Evolutionary conservation across 1,139 yeast species (phyloP), one percentile per base, ranked within the genome.

Genomic region (Saccharomyces hybrid): DNA sequence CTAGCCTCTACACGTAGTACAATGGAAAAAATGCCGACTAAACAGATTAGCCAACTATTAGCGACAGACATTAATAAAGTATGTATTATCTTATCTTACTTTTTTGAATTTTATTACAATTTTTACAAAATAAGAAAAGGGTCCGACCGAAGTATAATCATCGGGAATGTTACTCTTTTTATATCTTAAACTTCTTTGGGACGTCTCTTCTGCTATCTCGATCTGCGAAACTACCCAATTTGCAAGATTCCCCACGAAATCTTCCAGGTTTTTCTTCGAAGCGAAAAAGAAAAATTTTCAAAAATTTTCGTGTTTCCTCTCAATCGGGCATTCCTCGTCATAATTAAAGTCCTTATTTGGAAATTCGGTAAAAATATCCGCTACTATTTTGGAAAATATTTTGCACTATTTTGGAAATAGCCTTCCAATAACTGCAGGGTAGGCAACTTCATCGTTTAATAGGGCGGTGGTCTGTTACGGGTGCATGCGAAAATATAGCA

Each of bases 121-220:
- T 14, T 14, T 7, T 2, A 6, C 19, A 7, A 34, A 5, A 11
- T 7, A n/a, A n/a, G 14, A 34, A 13, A 7, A n/a, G 11, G 25
- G 23, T 6, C 23, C 3, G 23, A 34, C 23, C 4, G 42, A 34
- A 32, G 9, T 11, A 14, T 34, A 16, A 34, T 16, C 13, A 16
- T 5, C 42, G 19, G 42, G 42, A 34, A 34, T 34, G 9, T 46
- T 26, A 34, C 32, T 38, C 23, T 49, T 31, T 14, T 52, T 51
- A 16, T 50, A n/a, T 19, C 31, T 47, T 25, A 26, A 34, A 34
- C 42, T 32, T 19, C 57, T 23, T 42, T 54, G 54, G 11, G 50
- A 55, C 14, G 53, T 54, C 23, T 25, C 48, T 38, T 50, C 42
- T 16, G 44, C 29, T 9, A 7, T 13, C 14, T 47, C 44, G 52